These are phyloP conservation scores for Fusarium temperatum DNA, from an alignment of 2,329 filamentous ascomycete genomes.

Conservation along the genomic window DNA sequence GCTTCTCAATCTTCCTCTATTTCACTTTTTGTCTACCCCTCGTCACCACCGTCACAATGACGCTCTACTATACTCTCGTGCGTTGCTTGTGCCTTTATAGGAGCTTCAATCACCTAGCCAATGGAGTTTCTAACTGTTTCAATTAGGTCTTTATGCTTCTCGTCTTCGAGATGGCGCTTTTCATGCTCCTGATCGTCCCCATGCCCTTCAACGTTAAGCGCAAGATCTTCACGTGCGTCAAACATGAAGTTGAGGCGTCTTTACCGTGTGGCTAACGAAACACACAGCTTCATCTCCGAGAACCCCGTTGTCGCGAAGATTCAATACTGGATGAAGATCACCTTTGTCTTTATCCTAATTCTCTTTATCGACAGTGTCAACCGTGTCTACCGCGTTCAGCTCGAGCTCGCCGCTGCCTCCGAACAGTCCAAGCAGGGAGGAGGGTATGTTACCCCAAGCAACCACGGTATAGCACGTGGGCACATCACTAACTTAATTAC, in stretches of 20 bases:
- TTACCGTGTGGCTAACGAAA: constrained; percentile 2
- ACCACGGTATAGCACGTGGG: neutral
- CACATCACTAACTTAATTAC: constrained; percentile 33
- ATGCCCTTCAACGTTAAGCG: constrained; percentile 87
- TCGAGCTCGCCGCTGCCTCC: constrained; percentile 79
- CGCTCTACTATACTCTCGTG: constrained; percentile 67
- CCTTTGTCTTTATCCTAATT: constrained; percentile 98
- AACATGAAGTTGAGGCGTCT: neutral
- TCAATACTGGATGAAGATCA: constrained; percentile 98
- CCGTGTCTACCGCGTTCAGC: constrained; percentile 94
- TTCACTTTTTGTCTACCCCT: constrained; percentile 33
- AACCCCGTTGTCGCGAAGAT: constrained; percentile 86
- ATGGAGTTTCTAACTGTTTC: constrained; percentile 37
- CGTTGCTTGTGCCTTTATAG: constrained; percentile 31
- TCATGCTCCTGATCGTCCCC: constrained; percentile 83
- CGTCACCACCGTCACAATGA: constrained; percentile 56
- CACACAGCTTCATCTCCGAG: constrained; percentile 85
- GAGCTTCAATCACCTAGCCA: neutral
- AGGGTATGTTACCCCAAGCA: constrained; percentile 54
- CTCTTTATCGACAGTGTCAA: constrained; percentile 97
- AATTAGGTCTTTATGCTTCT: constrained; percentile 82
- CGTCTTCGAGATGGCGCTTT: constrained; percentile 83
- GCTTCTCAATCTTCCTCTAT: constrained; percentile 7
- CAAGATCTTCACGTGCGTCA: constrained; percentile 77
- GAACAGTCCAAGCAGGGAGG: constrained; percentile 61